These are phyloP conservation scores for Aegilops bicornis DNA, from an alignment of 176 grass and related monocot genomes.

Conservation along the genomic window DNA sequence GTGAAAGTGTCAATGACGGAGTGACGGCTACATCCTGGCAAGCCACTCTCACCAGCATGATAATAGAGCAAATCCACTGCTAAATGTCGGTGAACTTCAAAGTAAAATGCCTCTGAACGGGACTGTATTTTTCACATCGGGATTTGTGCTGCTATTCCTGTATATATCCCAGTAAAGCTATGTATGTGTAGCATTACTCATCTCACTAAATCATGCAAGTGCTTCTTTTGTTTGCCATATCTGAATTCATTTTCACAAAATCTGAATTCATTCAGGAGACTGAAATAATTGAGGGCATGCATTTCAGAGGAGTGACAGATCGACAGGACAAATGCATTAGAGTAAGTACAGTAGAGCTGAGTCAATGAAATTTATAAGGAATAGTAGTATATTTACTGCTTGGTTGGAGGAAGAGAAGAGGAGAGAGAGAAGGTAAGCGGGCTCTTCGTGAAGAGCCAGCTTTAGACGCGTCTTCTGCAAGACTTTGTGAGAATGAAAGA, in stretches of 20 bases:
- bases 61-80: background rate
- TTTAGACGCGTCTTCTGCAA: too few relatives aligned
- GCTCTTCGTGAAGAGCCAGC: too few relatives aligned
- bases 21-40: background rate
- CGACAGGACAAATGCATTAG: background rate
- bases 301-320: background rate
- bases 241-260: background rate
- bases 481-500: too few relatives aligned
- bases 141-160: background rate
- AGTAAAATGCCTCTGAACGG: background rate
- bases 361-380: too few relatives aligned
- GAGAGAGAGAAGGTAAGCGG: too few relatives aligned
- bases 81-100: background rate
- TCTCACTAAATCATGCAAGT: background rate
- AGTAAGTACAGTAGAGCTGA: too few relatives aligned
- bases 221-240: background rate
- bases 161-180: too few relatives aligned
- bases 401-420: too few relatives aligned
- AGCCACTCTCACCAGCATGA: too few relatives aligned
- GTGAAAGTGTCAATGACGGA: background rate
- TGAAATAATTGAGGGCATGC: background rate
- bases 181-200: too few relatives aligned
- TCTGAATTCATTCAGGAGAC: background rate
- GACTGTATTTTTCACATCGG: background rate
- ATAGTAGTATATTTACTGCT: too few relatives aligned